Evolutionary conservation across 352 stramenopile species (phyloP), one percentile per base, ranked within the genome.

Genomic region (Globisporangium carolinianum): DNA sequence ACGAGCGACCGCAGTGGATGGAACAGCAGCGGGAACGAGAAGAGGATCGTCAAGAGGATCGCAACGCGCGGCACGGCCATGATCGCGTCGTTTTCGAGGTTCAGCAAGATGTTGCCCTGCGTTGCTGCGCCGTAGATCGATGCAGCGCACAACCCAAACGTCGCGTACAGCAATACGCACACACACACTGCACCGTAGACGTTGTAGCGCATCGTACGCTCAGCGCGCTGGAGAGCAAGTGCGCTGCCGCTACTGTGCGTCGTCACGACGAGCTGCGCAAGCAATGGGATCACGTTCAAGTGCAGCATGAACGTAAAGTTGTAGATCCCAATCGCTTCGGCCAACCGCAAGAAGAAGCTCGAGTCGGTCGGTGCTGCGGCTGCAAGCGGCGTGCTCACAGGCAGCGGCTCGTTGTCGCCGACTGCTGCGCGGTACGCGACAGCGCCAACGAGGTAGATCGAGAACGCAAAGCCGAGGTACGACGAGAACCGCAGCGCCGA

Each of bases 301-400:
- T 93, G 83, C 75, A 89, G 86, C 79, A 91, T 89, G 65, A 91
- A 93, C n/a, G 79, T 79, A 58, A 87, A 91, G 58, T 83, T 91
- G 72, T 83, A 91, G 65, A 93, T 86, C 18, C 78, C 88, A 46
- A 89, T 63, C 4, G 73, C 63, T 57, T 87, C 76, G 12, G 76
- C 58, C 48, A 79, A 71, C 7, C 76, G 78, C 18, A 11, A 15
- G 18, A 9, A 32, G 9, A 7, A 17, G 47, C 4, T 39, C 11
- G 12, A 17, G 14, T 24, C 36, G 46, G 24, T 62, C 68, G 37
- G 24, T 58, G 17, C 5, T 38, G 47, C 24, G 24, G 2, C 2
- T 32, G 24, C 24, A 32, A 32, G 24, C 24, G 24, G 24, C 24
- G 24, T 32, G 24, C 24, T 32, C 24, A 48, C 57, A 32, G 24